These are phyloP conservation scores for Microbotryum violaceum DNA, from an alignment of 1,284 basidiomycete species.

Conservation along the genomic window DNA sequence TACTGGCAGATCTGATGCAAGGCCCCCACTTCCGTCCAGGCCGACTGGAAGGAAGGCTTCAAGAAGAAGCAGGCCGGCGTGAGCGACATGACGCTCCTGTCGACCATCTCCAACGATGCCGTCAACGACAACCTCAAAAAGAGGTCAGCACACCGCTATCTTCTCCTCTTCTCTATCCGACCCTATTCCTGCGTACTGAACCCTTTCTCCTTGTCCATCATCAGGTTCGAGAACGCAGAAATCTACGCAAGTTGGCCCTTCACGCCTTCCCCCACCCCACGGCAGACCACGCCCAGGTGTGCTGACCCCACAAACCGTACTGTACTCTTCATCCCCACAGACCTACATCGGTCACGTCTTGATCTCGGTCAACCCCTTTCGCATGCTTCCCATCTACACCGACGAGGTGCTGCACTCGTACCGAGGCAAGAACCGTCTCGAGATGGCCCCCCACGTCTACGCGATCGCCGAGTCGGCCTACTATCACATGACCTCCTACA, in stretches of 20 bases:
- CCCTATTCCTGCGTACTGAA: background rate
- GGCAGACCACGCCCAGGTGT: background rate
- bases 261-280: background rate
- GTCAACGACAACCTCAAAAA: conserved; percentile 98
- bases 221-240: conserved; percentile 75
- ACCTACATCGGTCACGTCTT: conserved; percentile 97
- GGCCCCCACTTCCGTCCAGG: conserved; percentile 48
- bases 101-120: conserved; percentile 94
- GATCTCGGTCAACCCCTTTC: conserved; percentile 97
- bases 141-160: conserved; percentile 44
- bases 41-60: conserved; percentile 96
- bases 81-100: conserved; percentile 95
- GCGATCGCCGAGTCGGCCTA: conserved; percentile 93
- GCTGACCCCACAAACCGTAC: background rate
- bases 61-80: conserved; percentile 94
- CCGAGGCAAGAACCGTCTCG: conserved; percentile 94
- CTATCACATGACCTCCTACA: conserved; percentile 99
- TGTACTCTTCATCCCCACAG: conserved; percentile 33
- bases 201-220: background rate
- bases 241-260: conserved; percentile 59
- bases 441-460: conserved; percentile 97
- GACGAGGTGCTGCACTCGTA: conserved; percentile 79
- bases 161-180: background rate
- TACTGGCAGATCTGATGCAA: rapidly evolving
- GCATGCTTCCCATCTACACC: conserved; percentile 79